Percentiles rank a stretch among this genome's conserved stretches.
These are phyloP conservation scores for Thraustotheca clavata DNA, from an alignment of 352 stramenopile genomes.

Conservation along the genomic window DNA sequence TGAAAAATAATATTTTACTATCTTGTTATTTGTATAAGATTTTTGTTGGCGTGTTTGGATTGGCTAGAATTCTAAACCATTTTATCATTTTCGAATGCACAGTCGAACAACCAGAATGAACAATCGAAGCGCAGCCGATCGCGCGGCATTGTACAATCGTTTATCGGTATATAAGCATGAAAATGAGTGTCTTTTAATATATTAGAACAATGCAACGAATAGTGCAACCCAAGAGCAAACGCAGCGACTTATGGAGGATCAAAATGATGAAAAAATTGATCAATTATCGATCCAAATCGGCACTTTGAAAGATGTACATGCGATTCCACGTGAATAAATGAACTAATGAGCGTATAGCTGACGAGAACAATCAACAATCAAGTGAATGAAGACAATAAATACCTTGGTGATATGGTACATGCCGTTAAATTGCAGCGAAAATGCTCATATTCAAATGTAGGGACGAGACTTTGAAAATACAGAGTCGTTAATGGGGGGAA, in stretches of 20 bases:
- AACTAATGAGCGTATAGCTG: constrained; percentile 31
- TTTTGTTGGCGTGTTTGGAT: constrained; percentile 11
- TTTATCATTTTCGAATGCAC: constrained; percentile 19
- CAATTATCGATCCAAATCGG: constrained; percentile 82
- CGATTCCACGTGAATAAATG: not conserved
- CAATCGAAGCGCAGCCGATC: constrained; percentile 13
- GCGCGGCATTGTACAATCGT: constrained; percentile 16
- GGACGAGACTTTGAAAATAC: constrained; percentile 83
- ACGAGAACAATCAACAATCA: constrained; percentile 70
- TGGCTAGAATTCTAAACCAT: constrained; percentile 13
- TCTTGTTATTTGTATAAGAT: too few species aligned
- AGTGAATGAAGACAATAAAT: constrained; percentile 74
- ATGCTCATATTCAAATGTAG: constrained; percentile 23
- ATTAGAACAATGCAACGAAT: constrained; percentile 5
- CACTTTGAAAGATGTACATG: constrained; percentile 66
- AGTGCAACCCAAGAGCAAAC: constrained; percentile 56
- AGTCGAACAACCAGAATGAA: constrained; percentile 18
- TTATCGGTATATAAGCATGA: not conserved
- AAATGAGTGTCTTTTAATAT: not conserved
- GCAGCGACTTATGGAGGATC: constrained; percentile 68
- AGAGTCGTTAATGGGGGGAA: constrained; percentile 66
- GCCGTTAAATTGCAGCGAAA: not conserved
- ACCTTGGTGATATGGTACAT: constrained; percentile 71
- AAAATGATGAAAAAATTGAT: constrained; percentile 85
- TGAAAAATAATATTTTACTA: too few species aligned